phyloP scores from a whole-genome alignment of 2,329 filamentous ascomycete genomes.

The Dendryphion nanum region DNA sequence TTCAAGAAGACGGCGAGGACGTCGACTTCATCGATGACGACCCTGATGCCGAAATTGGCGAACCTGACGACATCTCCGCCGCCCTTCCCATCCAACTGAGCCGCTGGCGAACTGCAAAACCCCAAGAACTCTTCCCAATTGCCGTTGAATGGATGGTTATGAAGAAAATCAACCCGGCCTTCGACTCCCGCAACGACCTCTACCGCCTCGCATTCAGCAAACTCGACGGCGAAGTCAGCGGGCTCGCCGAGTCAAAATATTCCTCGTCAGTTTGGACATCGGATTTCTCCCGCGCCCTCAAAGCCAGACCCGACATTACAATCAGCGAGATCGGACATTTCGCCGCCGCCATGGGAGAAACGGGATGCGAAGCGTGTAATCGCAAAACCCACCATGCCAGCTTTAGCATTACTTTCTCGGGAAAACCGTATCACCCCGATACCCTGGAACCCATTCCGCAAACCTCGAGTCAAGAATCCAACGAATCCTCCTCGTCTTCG shows the following conservation, averaged over 20 bases:
- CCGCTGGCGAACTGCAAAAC: conserved; percentile 64
- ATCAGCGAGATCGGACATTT: conserved; percentile 27
- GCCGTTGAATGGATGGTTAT: conserved; percentile 80
- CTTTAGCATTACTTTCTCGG: conserved; percentile 61
- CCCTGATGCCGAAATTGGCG: conserved; percentile 53
- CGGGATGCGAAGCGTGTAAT: conserved; percentile 68
- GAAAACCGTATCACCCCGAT: conserved; percentile 63
- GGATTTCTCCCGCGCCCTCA: conserved; percentile 65
- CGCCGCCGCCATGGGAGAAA: conserved; percentile 13
- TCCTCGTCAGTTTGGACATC: conserved; percentile 68
- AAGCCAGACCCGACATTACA: conserved; percentile 60
- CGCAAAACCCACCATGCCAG: conserved; percentile 66
- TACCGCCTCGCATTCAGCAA: conserved; percentile 70
- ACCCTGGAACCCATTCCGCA: conserved; percentile 63
- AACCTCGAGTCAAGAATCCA: conserved; percentile 41
- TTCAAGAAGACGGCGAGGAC: conserved; percentile 57
- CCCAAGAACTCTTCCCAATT: conserved; percentile 70
- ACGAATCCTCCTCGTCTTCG: conserved; percentile 2
- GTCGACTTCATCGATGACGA: conserved; percentile 65
- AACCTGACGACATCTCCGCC: conserved; percentile 54
- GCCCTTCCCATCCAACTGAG: conserved; percentile 66
- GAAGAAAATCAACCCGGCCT: conserved; percentile 72
- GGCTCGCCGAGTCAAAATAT: conserved; percentile 68
- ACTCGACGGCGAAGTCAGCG: conserved; percentile 68
- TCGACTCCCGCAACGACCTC: conserved; percentile 60